Evolutionary conservation across 257 asterid genomes (phyloP), one percentile per base, ranked within the genome.

Genomic region (Solanum dulcamara): DNA sequence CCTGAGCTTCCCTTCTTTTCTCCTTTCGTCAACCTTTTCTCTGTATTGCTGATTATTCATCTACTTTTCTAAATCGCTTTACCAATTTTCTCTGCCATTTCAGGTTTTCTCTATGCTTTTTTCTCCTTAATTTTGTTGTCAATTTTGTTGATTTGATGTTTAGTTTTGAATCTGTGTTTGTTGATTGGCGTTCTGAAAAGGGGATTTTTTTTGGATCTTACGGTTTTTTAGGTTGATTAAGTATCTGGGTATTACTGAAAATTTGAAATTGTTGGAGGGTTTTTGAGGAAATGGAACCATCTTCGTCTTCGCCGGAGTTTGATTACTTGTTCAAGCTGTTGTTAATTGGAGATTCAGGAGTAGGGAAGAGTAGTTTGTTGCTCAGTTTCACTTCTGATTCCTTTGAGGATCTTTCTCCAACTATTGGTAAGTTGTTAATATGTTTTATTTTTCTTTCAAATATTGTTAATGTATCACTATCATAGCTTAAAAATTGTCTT

Each of bases 321-420:
- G 92, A 89, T 84, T 93, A 89, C 79, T 51, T 88, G 88, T 88
- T 89, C 81, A 87, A 89, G 88, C 51, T 89, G 85, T 85, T 86
- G 64, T 24, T 91, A 48, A 89, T 96, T n/a, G 98, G 98, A 30
- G 98, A 96, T 90, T 96, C 99, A 70, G 99, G 99, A 67, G 99
- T 96, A 84, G 99, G 99, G 40, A 96, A 96, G 86, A 96, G 99
- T 55, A 93, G 88, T 77, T 94, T 96, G 66, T 88, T 96, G 92
- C 98, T 96, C 83, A 92, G 99, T 88, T 96, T 96, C 87, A 96
- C 98, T 64, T 91, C 97, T 80, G 95, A 96, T 88, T 64, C 91
- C 48, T 96, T 96, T 68, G 98, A 96, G 84, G 99, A 96, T 79
- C 97, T 96, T 22, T 94, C 97, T 60, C 99, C 99, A 14, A 96